Percentiles rank a stretch among this genome's conserved stretches.
Conservation (phyloP, 179 eudicot species). For the Actinidia polygama region DNA sequence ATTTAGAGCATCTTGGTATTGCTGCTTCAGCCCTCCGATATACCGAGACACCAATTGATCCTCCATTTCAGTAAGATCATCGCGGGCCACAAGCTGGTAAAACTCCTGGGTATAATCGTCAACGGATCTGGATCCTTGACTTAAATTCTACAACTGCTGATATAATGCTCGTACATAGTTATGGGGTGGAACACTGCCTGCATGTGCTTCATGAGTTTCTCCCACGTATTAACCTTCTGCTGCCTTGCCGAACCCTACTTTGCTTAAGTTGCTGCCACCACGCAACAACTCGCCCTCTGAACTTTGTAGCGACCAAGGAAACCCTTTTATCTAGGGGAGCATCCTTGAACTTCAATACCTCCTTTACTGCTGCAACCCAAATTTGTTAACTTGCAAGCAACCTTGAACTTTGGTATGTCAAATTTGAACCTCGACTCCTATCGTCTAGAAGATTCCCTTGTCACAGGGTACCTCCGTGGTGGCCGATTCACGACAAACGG, state of each 20-base stretch:
- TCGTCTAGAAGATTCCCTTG: neutral
- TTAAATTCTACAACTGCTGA: neutral
- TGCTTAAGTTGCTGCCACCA: neutral
- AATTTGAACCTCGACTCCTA: neutral
- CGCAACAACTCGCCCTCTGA: neutral
- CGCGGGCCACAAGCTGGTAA: neutral
- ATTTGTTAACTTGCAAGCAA: neutral
- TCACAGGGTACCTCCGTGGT: neutral
- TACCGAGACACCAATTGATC: neutral
- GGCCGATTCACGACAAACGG: neutral
- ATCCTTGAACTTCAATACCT: neutral
- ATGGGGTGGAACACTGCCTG: neutral
- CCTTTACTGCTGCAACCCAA: neutral
- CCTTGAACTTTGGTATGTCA: neutral
- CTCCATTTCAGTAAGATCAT: neutral
- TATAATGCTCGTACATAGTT: neutral
- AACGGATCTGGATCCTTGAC: neutral
- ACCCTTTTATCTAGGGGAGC: neutral
- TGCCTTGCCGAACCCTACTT: neutral
- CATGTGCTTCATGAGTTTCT: neutral
- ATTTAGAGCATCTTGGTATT: neutral
- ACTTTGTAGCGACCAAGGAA: neutral
- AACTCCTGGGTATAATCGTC: neutral
- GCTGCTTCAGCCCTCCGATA: neutral
- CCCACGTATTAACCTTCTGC: neutral